A percentile compares a stretch with the other conserved stretches of the same genome.
Conservation (phyloP, 2,329 filamentous ascomycete genomes). For the Penicillium sp. region DNA sequence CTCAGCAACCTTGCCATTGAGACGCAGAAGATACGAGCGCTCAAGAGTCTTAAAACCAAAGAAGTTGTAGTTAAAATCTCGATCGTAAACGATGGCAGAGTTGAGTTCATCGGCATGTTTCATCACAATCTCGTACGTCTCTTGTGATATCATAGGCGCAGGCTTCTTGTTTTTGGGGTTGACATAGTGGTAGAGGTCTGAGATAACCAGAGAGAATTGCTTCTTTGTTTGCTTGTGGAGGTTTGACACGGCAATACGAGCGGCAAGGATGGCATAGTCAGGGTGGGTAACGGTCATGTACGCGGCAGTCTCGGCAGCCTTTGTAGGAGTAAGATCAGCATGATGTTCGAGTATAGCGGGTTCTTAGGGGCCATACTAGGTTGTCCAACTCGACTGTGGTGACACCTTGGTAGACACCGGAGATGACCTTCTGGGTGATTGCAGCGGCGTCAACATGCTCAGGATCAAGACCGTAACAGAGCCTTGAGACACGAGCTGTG, state of each 20-base stretch:
- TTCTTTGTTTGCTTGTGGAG: conserved; percentile 99
- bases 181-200: conserved; percentile 92
- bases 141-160: conserved; percentile 93
- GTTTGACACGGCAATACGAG: conserved; percentile 98
- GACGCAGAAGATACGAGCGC: conserved; percentile 93
- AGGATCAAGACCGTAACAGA: conserved; percentile 96
- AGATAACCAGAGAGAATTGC: conserved; percentile 95
- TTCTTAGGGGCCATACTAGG: conserved; percentile 66
- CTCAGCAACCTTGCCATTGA: conserved; percentile 95
- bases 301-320: conserved; percentile 98
- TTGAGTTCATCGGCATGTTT: conserved; percentile 96
- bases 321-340: conserved; percentile 31
- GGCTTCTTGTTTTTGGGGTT: conserved; percentile 86
- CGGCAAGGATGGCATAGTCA: conserved; percentile 97
- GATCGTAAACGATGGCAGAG: conserved; percentile 98
- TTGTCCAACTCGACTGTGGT: conserved; percentile 97
- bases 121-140: conserved; percentile 92
- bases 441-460: conserved; percentile 97
- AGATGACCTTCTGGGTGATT: conserved; percentile 99
- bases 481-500: conserved; percentile 93
- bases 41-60: conserved; percentile 99
- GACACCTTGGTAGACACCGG: conserved; percentile 97
- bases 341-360: neutral
- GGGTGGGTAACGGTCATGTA: conserved; percentile 99
- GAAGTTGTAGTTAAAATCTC: conserved; percentile 99